These are phyloP conservation scores for Stenogyne calaminthoides DNA, from an alignment of 305 asterid genomes.

Conservation along the genomic window DNA sequence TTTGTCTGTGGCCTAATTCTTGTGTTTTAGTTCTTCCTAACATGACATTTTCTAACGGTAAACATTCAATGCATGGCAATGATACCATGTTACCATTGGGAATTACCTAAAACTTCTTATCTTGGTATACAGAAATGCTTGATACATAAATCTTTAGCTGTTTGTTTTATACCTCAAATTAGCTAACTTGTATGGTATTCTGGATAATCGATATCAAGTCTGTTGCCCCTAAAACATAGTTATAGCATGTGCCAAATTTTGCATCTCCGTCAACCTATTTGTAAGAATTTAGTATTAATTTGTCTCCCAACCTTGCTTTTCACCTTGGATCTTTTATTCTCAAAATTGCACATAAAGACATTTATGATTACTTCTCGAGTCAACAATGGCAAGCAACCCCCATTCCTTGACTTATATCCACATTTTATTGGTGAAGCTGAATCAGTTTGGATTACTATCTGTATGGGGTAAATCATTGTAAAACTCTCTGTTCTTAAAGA, in stretches of 20 bases:
- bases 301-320: background rate
- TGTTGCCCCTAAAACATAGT: background rate
- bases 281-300: background rate
- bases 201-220: background rate
- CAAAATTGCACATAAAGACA: slow-evolving; percentile 3
- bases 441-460: slow-evolving; percentile 3
- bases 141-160: background rate
- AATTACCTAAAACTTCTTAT: background rate
- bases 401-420: background rate
- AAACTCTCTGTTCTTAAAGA: background rate
- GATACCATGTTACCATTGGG: slow-evolving; percentile 10
- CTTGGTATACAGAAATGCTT: background rate
- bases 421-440: slow-evolving; percentile 11
- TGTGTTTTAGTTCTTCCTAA: slow-evolving; percentile 4
- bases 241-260: background rate
- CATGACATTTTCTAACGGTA: slow-evolving; percentile 5
- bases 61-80: background rate
- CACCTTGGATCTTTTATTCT: background rate
- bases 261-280: background rate
- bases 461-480: background rate
- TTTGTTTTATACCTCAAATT: background rate
- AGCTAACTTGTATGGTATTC: background rate
- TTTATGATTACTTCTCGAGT: background rate
- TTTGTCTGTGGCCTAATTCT: slow-evolving; percentile 13
- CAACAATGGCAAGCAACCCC: background rate